Percentiles rank a stretch among this genome's conserved stretches.
phyloP scores from a whole-genome alignment of 2,329 filamentous ascomycete species.

The Stemphylium beticola region DNA sequence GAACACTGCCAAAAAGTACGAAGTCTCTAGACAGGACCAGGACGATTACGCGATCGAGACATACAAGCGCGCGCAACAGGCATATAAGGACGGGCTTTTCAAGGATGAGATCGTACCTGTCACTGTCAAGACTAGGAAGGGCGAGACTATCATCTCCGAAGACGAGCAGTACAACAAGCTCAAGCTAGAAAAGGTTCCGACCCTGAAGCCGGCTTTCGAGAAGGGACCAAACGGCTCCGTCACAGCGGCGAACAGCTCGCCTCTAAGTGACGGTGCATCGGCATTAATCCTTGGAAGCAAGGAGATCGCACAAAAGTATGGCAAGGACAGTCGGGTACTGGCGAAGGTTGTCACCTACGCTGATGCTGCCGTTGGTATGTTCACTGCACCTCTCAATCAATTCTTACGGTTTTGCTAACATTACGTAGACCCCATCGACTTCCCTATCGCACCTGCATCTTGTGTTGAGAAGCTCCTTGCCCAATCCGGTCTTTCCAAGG shows the following conservation, averaged over 20 bases:
- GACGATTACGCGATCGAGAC: conserved; percentile 89
- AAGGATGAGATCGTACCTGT: conserved; percentile 90
- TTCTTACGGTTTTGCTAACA: conserved; percentile 9
- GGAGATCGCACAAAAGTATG: conserved; percentile 80
- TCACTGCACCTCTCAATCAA: background rate
- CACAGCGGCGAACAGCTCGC: conserved; percentile 92
- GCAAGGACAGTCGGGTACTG: conserved; percentile 77
- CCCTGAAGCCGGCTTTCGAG: conserved; percentile 89
- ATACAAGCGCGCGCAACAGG: conserved; percentile 87
- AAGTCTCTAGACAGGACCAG: conserved; percentile 82
- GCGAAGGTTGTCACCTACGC: conserved; percentile 84
- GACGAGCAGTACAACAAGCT: conserved; percentile 91
- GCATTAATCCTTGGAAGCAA: conserved; percentile 86
- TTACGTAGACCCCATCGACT: conserved; percentile 77
- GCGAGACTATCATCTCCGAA: conserved; percentile 73
- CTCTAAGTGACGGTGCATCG: conserved; percentile 91
- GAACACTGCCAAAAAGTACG: conserved; percentile 86
- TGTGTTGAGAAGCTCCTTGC: conserved; percentile 89
- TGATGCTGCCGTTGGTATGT: conserved; percentile 74
- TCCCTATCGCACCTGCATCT: conserved; percentile 89
- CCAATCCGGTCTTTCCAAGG: conserved; percentile 86
- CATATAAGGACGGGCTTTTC: conserved; percentile 84
- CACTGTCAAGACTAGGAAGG: conserved; percentile 82
- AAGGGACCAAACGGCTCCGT: conserved; percentile 89
- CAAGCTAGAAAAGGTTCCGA: conserved; percentile 83